Evolutionary conservation across 768 basidiomycete genomes (phyloP), one percentile per base, ranked within the genome.

Genomic region (Stropharia rugosoannulata): DNA sequence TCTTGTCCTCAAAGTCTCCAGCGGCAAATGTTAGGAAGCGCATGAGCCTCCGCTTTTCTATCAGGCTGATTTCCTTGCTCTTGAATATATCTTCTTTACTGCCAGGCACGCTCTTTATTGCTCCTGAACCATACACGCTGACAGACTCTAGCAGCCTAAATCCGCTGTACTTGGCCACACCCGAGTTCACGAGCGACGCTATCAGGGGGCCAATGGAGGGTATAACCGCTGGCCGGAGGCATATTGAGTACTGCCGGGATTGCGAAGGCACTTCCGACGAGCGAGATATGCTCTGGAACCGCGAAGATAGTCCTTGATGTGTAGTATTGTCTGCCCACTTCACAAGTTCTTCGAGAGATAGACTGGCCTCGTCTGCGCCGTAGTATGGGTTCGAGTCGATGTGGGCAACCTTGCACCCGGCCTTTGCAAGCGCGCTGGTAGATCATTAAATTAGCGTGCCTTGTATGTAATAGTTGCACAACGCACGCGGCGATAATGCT

Each of bases 1-100:
- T 71, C 57, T 77, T 79, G 16, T 67, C 71, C 66, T 92, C 91
- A 54, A 90, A 90, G 1, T 92, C 87, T 0, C 85, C 83, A 2
- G 82, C 81, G 37, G 90, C 87, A 65, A 93, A 95, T 62, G 87
- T 80, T 44, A 98, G 72, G 63, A 96, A 93, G 55, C 95, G 90
- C 90, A 98, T 98, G 22, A 98, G 74, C 32, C 90, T 80, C 42
- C 95, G 76, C 73, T 98, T 98, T 59, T 95, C 92, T 32, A 95
- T 67, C 10, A 98, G 77, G 6, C 78, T 78, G 7, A 98, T 81
- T 8, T 77, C 78, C 64, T 84, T 85, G 72, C 83, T 87, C 74
- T 90, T 94, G 81, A 98, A 98, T 3, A 98, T 81, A 56, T 92
- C 90, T 69, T 95, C 95, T 68, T 97, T 98, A 73, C 84, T 91